Conservation (phyloP, 225 moss, liverwort and hornwort genomes). For the Pseudisothecium myosuroides region DNA sequence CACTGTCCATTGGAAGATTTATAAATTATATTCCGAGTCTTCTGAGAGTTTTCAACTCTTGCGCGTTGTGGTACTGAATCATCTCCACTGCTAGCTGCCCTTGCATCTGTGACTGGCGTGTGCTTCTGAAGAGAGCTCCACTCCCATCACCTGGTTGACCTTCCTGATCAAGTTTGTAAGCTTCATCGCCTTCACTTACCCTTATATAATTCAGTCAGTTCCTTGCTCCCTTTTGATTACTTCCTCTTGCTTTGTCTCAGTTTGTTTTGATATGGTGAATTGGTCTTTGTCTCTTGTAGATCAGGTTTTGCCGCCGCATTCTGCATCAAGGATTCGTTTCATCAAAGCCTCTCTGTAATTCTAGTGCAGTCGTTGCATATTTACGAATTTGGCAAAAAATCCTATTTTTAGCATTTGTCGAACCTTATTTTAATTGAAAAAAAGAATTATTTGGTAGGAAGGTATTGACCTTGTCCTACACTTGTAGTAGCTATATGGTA, state of each 20-base stretch:
- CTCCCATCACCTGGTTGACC: not conserved
- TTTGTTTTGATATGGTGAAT: not conserved
- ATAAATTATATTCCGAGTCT: not conserved
- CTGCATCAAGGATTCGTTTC: not conserved
- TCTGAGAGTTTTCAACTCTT: not conserved
- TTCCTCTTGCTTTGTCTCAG: not conserved
- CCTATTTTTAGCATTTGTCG: not conserved
- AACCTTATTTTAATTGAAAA: not conserved
- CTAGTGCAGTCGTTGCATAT: not conserved
- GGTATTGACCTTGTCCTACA: fast-evolving
- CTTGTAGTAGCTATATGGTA: not conserved
- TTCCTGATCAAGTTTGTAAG: not conserved
- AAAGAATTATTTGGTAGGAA: not conserved
- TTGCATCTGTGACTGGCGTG: not conserved
- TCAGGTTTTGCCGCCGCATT: not conserved
- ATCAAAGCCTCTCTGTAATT: not conserved
- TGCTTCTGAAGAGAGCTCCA: not conserved
- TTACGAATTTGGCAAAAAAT: too few relatives aligned
- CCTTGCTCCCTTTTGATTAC: not conserved
- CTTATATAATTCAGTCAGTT: not conserved
- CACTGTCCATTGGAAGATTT: not conserved
- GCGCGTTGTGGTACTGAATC: not conserved
- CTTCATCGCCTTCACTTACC: not conserved
- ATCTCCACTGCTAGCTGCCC: not conserved
- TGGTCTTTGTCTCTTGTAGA: not conserved